Conservation (phyloP, 352 stramenopile genomes). For the Phytophthora aleatoria region DNA sequence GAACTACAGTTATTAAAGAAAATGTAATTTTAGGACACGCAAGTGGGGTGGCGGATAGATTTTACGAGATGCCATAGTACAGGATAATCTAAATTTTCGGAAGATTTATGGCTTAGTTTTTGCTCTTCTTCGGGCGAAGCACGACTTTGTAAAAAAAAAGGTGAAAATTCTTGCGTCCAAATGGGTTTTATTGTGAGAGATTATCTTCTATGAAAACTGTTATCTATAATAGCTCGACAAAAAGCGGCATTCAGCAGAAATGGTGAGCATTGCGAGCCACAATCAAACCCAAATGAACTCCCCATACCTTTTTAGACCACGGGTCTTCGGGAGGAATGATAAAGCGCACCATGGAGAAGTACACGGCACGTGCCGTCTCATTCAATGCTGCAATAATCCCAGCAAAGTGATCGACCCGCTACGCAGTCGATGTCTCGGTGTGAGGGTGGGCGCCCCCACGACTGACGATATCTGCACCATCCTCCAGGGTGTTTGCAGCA, state of each 20-base stretch:
- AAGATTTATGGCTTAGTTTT: too few species aligned
- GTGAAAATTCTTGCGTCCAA: too few species aligned
- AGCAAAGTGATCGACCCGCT: constrained; percentile 98
- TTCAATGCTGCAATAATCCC: constrained; percentile 97
- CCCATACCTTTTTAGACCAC: not conserved
- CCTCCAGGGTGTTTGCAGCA: constrained; percentile 89
- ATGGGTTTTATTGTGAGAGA: too few species aligned
- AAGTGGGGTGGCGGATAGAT: too few species aligned
- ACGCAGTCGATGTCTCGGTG: constrained; percentile 94
- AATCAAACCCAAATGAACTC: not conserved
- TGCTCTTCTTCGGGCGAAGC: too few species aligned
- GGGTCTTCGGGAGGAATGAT: not conserved
- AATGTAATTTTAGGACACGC: too few species aligned
- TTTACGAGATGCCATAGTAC: too few species aligned
- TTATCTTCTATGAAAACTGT: too few species aligned
- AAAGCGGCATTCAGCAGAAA: not conserved
- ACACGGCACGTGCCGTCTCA: constrained; percentile 95
- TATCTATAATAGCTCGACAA: too few species aligned
- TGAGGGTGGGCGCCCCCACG: constrained; percentile 93
- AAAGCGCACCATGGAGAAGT: constrained; percentile 96
- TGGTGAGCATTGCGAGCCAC: not conserved
- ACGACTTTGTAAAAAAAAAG: too few species aligned
- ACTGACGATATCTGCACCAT: constrained; percentile 92
- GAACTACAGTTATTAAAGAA: too few species aligned
- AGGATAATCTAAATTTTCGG: too few species aligned